These are phyloP conservation scores for Microdochium paspali DNA, from an alignment of 2,329 filamentous ascomycete species.

Conservation along the genomic window DNA sequence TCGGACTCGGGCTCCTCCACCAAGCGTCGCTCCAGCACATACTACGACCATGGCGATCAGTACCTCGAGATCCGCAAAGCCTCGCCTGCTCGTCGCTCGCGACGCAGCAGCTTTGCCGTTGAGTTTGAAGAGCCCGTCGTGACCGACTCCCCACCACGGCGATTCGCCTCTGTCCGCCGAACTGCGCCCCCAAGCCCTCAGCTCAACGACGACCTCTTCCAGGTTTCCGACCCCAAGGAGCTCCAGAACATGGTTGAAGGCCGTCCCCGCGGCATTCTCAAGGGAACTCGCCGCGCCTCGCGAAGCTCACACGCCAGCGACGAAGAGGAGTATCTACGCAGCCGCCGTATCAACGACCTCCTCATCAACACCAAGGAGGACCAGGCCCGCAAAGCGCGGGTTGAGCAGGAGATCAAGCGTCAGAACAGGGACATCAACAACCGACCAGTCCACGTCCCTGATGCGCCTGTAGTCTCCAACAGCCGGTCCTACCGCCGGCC, in stretches of 20 bases:
- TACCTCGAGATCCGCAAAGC: neutral
- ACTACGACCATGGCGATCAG: neutral
- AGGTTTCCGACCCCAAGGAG: neutral
- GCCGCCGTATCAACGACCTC: neutral
- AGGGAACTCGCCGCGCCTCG: neutral
- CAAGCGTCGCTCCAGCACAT: neutral
- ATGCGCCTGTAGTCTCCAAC: neutral
- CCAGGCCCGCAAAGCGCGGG: neutral
- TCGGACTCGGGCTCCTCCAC: neutral
- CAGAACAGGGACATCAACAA: neutral
- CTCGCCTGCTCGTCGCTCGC: neutral
- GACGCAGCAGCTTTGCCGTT: neutral
- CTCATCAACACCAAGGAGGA: neutral
- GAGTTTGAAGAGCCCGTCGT: neutral
- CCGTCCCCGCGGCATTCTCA: neutral
- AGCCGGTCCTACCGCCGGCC: neutral
- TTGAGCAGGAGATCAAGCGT: neutral
- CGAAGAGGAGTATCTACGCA: neutral
- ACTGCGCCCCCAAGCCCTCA: neutral
- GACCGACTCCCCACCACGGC: neutral
- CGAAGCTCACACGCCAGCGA: neutral
- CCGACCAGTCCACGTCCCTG: neutral
- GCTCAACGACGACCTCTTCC: slow-evolving; percentile 1
- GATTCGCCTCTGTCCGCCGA: neutral
- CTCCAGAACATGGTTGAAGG: neutral